Percentiles rank a stretch among this genome's conserved stretches.
These are phyloP conservation scores for Neurospora intermedia DNA, from an alignment of 495 filamentous ascomycete species.

Conservation along the genomic window DNA sequence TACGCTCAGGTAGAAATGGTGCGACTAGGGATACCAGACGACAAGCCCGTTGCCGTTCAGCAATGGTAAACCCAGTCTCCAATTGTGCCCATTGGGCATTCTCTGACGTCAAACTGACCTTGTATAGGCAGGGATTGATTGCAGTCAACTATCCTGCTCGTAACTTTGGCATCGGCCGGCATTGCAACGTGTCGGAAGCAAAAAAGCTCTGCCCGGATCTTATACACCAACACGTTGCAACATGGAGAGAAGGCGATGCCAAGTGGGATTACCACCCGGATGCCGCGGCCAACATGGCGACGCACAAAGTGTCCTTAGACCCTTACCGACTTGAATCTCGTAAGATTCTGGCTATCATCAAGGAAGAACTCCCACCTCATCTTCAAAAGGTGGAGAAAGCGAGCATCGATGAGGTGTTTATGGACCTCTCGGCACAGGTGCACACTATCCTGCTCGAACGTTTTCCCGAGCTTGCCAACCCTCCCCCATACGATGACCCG, in stretches of 20 bases:
- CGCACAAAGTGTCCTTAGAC: constrained; percentile 87
- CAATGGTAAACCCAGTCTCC: constrained; percentile 45
- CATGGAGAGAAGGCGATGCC: constrained; percentile 83
- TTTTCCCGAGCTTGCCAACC: constrained; percentile 61
- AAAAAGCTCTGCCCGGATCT: constrained; percentile 78
- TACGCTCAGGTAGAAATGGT: constrained; percentile 96
- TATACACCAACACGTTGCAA: constrained; percentile 85
- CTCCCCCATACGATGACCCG: constrained; percentile 58
- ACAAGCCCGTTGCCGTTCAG: constrained; percentile 83
- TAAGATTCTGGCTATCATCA: constrained; percentile 73
- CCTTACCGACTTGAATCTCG: constrained; percentile 81
- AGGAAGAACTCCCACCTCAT: constrained; percentile 52
- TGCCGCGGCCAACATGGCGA: constrained; percentile 60
- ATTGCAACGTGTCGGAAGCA: constrained; percentile 70
- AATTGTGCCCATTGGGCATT: not conserved
- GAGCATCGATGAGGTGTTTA: constrained; percentile 80
- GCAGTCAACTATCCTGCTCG: constrained; percentile 93
- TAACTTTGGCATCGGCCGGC: constrained; percentile 62
- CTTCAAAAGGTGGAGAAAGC: constrained; percentile 81
- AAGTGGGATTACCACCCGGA: constrained; percentile 88
- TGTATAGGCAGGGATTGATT: constrained; percentile 61
- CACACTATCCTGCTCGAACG: constrained; percentile 63
- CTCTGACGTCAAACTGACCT: not conserved
- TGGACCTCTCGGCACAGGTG: constrained; percentile 78
- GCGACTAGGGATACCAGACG: constrained; percentile 60